A percentile compares a stretch with the other conserved stretches of the same genome.
Evolutionary conservation across 106 monocot genomes (phyloP).

Genomic region (Amphibolis antarctica): DNA sequence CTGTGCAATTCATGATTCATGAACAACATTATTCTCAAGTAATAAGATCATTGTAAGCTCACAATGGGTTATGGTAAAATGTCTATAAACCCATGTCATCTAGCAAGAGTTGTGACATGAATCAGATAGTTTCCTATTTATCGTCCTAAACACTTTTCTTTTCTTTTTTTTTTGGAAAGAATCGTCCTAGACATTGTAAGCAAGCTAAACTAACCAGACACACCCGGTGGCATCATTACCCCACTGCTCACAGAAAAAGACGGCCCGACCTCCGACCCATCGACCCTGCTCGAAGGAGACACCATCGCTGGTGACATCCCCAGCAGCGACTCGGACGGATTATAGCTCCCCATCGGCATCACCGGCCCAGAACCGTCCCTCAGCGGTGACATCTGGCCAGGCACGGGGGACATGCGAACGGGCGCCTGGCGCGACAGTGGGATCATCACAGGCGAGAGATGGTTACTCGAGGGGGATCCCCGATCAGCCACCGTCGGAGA

Average conservation of each 20-base stretch:
- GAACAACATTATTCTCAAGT: no score
- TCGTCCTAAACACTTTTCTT: no score
- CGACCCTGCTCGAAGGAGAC: conserved; percentile 38
- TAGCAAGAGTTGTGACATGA: no score
- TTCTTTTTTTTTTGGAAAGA: no score
- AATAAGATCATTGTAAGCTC: no score
- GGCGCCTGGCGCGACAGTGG: conserved; percentile 59
- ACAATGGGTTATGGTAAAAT: no score
- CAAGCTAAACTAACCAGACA: conserved; percentile 28
- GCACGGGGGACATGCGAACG: conserved; percentile 12
- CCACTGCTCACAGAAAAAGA: conserved; percentile 34
- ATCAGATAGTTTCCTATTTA: no score
- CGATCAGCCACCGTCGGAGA: conserved; percentile 13
- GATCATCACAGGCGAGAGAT: conserved; percentile 75
- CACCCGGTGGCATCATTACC: conserved; percentile 45
- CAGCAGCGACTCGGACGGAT: conserved; percentile 36
- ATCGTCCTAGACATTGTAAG: no score
- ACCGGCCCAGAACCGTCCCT: conserved; percentile 1
- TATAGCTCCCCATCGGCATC: conserved; percentile 49
- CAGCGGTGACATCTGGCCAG: no score
- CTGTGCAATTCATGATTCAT: background rate
- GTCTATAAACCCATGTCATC: no score
- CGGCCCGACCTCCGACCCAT: conserved; percentile 35
- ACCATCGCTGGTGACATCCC: conserved; percentile 21
- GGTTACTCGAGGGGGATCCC: conserved; percentile 14